Conservation (phyloP, 306 rosid genomes). For the Prunus mira region DNA sequence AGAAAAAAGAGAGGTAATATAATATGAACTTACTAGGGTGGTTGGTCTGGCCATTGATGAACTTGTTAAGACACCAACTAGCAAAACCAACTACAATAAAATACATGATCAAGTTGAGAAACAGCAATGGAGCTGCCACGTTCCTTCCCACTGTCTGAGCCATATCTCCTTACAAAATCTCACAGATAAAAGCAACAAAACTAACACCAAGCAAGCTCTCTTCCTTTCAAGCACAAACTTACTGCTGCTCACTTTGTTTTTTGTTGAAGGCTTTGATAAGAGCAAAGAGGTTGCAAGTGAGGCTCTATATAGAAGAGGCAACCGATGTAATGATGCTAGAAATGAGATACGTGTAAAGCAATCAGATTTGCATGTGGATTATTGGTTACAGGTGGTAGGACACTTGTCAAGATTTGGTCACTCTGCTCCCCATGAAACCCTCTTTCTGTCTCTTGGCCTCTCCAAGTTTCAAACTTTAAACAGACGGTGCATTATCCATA, state of each 20-base stretch:
- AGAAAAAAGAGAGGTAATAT: background rate
- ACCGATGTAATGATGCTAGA: background rate
- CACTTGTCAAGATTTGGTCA: constrained; percentile 48
- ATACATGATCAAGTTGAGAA: constrained; percentile 81
- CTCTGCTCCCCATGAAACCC: background rate
- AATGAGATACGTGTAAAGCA: constrained; percentile 49
- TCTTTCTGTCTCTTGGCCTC: background rate
- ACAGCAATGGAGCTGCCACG: constrained; percentile 77
- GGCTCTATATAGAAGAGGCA: constrained; percentile 24
- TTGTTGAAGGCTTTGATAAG: background rate
- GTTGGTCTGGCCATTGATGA: constrained; percentile 82
- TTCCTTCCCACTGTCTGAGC: constrained; percentile 73
- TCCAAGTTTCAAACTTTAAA: constrained; percentile 6
- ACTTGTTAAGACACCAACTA: constrained; percentile 77
- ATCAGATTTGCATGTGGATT: constrained; percentile 38
- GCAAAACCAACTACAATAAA: constrained; percentile 73
- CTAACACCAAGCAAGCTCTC: background rate
- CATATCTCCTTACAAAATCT: constrained; percentile 30
- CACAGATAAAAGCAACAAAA: background rate
- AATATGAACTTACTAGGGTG: constrained; percentile 65
- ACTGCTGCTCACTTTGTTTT: background rate
- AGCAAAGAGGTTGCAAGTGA: background rate
- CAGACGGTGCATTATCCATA: constrained; percentile 35
- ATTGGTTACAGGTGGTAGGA: constrained; percentile 61
- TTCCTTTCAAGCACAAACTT: background rate